phyloP scores from a whole-genome alignment of 2,329 filamentous ascomycete genomes.

The Ramichloridium luteum region DNA sequence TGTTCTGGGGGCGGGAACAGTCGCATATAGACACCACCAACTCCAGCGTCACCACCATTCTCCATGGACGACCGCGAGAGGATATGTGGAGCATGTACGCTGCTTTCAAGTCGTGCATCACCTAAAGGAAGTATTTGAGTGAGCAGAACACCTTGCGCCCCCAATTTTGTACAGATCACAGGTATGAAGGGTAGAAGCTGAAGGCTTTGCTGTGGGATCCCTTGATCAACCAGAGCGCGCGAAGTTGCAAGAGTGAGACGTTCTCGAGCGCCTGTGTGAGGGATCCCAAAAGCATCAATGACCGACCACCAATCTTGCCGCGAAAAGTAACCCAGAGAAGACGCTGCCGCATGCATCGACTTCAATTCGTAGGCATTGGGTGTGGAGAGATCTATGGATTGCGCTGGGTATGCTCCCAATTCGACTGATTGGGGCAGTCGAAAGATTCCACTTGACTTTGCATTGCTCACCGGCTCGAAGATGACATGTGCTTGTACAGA shows the following conservation, averaged over 20 bases:
- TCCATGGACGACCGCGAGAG: slow-evolving; percentile 46
- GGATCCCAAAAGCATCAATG: slow-evolving; percentile 68
- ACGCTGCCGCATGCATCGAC: slow-evolving; percentile 64
- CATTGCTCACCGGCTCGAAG: slow-evolving; percentile 80
- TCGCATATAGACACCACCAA: slow-evolving; percentile 71
- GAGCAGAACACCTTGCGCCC: slow-evolving; percentile 60
- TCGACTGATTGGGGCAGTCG: slow-evolving; percentile 18
- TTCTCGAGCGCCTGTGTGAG: slow-evolving; percentile 54
- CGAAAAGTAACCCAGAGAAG: slow-evolving; percentile 55
- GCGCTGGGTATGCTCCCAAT: slow-evolving; percentile 42
- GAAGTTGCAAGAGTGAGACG: slow-evolving; percentile 59
- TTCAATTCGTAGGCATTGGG: slow-evolving; percentile 75
- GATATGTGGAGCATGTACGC: slow-evolving; percentile 54
- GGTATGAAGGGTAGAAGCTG: slow-evolving; percentile 83
- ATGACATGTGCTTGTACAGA: slow-evolving; percentile 48
- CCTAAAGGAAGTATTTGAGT: slow-evolving; percentile 56
- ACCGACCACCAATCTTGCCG: slow-evolving; percentile 62
- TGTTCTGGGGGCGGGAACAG: slow-evolving; percentile 52
- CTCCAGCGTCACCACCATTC: slow-evolving; percentile 41
- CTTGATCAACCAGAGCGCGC: slow-evolving; percentile 57
- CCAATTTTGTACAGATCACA: slow-evolving; percentile 73
- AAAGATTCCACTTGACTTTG: slow-evolving; percentile 65
- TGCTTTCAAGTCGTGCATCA: slow-evolving; percentile 53
- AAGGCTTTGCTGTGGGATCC: slow-evolving; percentile 70
- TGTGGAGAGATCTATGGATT: slow-evolving; percentile 61